phyloP scores from a whole-genome alignment of 345 rosid species.

The rapeseed (Brassica napus) region DNA sequence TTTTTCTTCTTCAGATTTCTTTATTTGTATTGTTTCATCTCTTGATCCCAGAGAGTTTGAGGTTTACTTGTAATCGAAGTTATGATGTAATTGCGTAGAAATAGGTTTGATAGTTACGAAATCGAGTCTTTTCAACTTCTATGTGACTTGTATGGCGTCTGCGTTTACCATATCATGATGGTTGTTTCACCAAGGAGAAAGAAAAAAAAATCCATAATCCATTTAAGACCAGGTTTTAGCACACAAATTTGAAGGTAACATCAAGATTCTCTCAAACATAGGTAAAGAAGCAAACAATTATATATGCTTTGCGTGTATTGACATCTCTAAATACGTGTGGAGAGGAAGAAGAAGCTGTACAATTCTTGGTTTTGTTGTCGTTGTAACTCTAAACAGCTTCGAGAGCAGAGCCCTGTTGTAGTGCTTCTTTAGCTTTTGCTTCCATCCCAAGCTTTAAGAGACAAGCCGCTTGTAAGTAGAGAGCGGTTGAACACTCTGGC shows the following conservation, averaged over 20 bases:
- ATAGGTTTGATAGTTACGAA: constrained; percentile 9
- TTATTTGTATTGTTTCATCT: background rate
- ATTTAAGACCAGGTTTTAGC: constrained; percentile 29
- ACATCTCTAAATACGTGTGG: constrained; percentile 20
- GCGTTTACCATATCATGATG: background rate
- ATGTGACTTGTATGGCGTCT: background rate
- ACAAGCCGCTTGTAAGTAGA: constrained; percentile 86
- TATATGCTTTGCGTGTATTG: constrained; percentile 25
- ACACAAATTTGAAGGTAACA: constrained; percentile 29
- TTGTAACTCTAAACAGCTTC: constrained; percentile 55
- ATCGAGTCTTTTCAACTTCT: constrained; percentile 6
- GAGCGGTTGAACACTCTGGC: constrained; percentile 80
- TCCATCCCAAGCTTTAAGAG: constrained; percentile 87
- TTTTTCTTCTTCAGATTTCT: background rate
- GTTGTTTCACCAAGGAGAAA: constrained; percentile 7
- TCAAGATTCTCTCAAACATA: constrained; percentile 34
- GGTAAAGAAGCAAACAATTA: constrained; percentile 27
- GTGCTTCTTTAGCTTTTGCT: constrained; percentile 80
- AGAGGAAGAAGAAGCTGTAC: constrained; percentile 45
- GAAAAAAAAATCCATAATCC: constrained; percentile 6
- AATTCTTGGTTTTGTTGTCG: constrained; percentile 24
- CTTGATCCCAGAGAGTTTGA: constrained; percentile 28
- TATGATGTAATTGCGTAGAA: constrained; percentile 32
- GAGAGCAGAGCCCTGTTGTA: constrained; percentile 69
- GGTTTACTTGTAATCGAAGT: constrained; percentile 24